Percentiles rank a stretch among this genome's conserved stretches.
Evolutionary conservation across 2,329 filamentous ascomycete species (phyloP).

Genomic region (Emericellopsis atlantica): DNA sequence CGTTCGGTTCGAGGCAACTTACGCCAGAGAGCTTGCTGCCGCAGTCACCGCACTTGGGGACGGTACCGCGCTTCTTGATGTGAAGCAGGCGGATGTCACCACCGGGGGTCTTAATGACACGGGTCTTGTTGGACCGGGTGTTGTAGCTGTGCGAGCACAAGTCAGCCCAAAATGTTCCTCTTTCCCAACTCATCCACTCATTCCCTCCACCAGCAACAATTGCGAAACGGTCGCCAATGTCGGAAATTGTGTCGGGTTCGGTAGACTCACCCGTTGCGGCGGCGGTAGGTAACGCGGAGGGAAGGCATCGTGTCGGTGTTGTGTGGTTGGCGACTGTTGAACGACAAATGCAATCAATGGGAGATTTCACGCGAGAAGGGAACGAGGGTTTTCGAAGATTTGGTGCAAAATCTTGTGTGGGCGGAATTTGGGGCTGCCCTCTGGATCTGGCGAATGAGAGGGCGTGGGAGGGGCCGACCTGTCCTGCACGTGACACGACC

Average conservation of each 20-base stretch:
- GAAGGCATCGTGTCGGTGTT: conserved; percentile 42
- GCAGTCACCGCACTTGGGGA: conserved; percentile 99
- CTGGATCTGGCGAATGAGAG: conserved; percentile 21
- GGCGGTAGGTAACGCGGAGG: conserved; percentile 56
- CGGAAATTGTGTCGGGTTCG: conserved; percentile 1
- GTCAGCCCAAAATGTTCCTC: not conserved
- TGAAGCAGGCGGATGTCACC: conserved; percentile 92
- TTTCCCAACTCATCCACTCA: no score
- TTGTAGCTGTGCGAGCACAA: conserved; percentile 60
- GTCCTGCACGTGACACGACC: conserved; percentile 7
- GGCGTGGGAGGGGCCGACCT: not conserved
- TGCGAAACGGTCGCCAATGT: not conserved
- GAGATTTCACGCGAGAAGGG: conserved; percentile 19
- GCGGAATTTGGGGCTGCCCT: conserved; percentile 22
- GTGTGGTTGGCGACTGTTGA: conserved; percentile 11
- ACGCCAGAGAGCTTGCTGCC: conserved; percentile 95
- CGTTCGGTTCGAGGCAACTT: conserved; percentile 38
- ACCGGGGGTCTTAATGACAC: conserved; percentile 91
- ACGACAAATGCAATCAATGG: conserved; percentile 8
- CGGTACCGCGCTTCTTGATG: conserved; percentile 99
- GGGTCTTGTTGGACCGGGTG: conserved; percentile 94
- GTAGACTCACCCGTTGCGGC: conserved; percentile 63
- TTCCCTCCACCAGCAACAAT: no score
- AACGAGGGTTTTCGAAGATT: conserved; percentile 26
- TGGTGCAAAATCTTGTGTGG: conserved; percentile 29